Conservation (phyloP, 1,284 basidiomycete species). For the Heimioporus punctisporus region DNA sequence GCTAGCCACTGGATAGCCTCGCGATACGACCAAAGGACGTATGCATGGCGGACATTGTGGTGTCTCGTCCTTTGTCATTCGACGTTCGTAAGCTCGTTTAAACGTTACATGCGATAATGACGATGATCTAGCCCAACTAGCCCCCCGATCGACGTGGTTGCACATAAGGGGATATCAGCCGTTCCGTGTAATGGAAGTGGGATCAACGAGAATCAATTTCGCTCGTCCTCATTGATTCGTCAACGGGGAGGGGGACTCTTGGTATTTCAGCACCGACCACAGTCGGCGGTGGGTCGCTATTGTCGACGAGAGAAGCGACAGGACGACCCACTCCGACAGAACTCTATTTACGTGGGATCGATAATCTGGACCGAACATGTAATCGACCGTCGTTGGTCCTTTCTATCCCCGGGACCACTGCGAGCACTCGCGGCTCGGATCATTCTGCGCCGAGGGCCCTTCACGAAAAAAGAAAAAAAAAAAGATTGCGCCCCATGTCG, state of each 20-base stretch:
- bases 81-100: neutral
- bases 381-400: slow-evolving; percentile 9
- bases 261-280: too few relatives aligned
- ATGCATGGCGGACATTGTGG: neutral
- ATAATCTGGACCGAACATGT: slow-evolving; percentile 20
- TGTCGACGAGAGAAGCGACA: neutral
- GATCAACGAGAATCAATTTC: slow-evolving; percentile 7
- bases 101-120: neutral
- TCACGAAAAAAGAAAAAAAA: too few relatives aligned
- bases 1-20: neutral
- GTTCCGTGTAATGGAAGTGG: slow-evolving; percentile 20
- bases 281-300: neutral
- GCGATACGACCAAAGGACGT: neutral
- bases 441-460: too few relatives aligned
- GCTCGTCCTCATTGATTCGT: neutral
- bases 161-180: slow-evolving; percentile 7
- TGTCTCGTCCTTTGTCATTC: neutral
- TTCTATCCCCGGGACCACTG: neutral
- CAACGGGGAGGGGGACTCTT: too few relatives aligned
- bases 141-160: slow-evolving; percentile 12
- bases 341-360: neutral
- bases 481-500: too few relatives aligned
- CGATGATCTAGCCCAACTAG: neutral
- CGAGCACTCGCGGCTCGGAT: slow-evolving; percentile 8
- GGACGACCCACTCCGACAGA: neutral